phyloP scores from a whole-genome alignment of 2,329 filamentous ascomycete genomes.

The Fusarium anthophilum region DNA sequence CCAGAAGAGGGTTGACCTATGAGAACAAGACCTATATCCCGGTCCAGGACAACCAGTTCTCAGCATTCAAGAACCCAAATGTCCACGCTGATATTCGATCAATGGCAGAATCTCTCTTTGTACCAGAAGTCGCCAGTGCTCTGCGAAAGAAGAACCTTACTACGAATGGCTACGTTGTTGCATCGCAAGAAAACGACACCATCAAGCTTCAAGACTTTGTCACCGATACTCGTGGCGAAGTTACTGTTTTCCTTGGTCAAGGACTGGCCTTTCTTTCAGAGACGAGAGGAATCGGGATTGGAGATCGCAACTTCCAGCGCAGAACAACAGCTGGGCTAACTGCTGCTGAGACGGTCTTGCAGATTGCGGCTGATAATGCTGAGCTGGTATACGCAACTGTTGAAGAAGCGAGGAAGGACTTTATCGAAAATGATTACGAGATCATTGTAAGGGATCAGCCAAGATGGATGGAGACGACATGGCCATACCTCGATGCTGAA shows the following conservation, averaged over 20 bases:
- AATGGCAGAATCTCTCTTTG: slow-evolving; percentile 42
- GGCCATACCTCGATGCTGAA: slow-evolving; percentile 37
- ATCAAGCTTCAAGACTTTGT: slow-evolving; percentile 44
- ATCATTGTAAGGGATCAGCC: slow-evolving; percentile 36
- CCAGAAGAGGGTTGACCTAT: not conserved
- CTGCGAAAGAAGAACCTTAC: slow-evolving; percentile 38
- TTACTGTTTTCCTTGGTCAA: slow-evolving; percentile 42
- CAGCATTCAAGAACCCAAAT: slow-evolving; percentile 48
- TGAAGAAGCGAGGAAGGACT: slow-evolving; percentile 39
- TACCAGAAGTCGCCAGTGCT: slow-evolving; percentile 36
- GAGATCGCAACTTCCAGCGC: slow-evolving; percentile 43
- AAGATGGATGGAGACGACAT: slow-evolving; percentile 20
- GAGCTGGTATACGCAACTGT: slow-evolving; percentile 39
- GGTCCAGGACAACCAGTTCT: slow-evolving; percentile 43
- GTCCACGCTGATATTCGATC: slow-evolving; percentile 44
- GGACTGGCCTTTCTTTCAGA: slow-evolving; percentile 45
- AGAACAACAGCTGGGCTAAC: slow-evolving; percentile 43
- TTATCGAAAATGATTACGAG: slow-evolving; percentile 37
- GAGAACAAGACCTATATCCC: slow-evolving; percentile 35
- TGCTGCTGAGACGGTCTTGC: slow-evolving; percentile 37
- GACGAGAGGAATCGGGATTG: slow-evolving; percentile 45
- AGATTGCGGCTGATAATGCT: slow-evolving; percentile 44
- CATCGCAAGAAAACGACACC: slow-evolving; percentile 17
- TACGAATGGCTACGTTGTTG: slow-evolving; percentile 42
- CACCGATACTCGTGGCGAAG: slow-evolving; percentile 43